These are phyloP conservation scores for Curvularia sp. DNA, from an alignment of 2,329 filamentous ascomycete genomes.

Conservation along the genomic window DNA sequence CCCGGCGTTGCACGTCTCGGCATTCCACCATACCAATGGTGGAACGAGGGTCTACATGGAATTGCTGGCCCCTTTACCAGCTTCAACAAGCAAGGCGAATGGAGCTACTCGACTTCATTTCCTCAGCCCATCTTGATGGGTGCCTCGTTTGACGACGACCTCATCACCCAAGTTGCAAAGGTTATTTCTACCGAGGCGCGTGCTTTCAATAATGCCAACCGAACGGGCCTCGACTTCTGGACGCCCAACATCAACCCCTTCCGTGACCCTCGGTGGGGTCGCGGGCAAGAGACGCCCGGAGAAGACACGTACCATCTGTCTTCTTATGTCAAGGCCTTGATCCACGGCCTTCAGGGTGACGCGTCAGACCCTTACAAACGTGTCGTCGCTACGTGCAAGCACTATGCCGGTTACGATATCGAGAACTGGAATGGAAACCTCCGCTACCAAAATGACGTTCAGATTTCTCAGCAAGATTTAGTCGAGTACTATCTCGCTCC, in stretches of 20 bases:
- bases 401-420: conserved; percentile 49
- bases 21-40: conserved; percentile 61
- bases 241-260: conserved; percentile 73
- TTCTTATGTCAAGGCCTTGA: conserved; percentile 61
- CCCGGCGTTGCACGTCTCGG: conserved; percentile 59
- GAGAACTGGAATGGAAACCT: conserved; percentile 43
- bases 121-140: conserved; percentile 69
- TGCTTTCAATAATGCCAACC: conserved; percentile 68
- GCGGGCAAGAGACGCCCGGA: conserved; percentile 60
- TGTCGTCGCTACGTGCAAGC: conserved; percentile 45
- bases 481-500: conserved; percentile 72
- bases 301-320: conserved; percentile 63
- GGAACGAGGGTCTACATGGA: conserved; percentile 46
- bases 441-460: conserved; percentile 61
- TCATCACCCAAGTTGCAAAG: conserved; percentile 65
- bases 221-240: conserved; percentile 64
- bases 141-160: conserved; percentile 68
- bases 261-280: conserved; percentile 67
- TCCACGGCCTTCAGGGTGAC: conserved; percentile 62
- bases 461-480: conserved; percentile 67
- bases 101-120: conserved; percentile 69
- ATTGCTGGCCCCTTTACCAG: conserved; percentile 64
- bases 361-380: conserved; percentile 35
- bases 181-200: conserved; percentile 68
- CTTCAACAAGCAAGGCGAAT: conserved; percentile 63